Evolutionary conservation across 805 yeast species (phyloP).

Genomic region (Teunomyces stri): DNA sequence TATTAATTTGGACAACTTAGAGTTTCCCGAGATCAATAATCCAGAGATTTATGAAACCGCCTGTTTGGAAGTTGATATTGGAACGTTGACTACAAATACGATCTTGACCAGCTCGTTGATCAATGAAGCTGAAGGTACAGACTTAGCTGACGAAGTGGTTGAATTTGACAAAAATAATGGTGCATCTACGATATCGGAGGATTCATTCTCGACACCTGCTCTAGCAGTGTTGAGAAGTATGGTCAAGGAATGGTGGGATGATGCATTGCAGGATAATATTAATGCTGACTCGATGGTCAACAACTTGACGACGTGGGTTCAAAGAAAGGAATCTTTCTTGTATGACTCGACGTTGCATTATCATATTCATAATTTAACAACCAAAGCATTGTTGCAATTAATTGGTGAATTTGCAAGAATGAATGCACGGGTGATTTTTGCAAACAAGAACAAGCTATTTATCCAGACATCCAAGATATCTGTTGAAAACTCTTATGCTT

Average conservation of each 20-base stretch:
- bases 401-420: conserved; percentile 73
- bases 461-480: conserved; percentile 71
- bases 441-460: conserved; percentile 72
- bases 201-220: conserved; percentile 77
- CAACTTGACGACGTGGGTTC: conserved; percentile 82
- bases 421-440: conserved; percentile 79
- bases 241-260: conserved; percentile 93
- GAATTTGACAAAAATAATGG: conserved; percentile 37
- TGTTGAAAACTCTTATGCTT: conserved; percentile 87
- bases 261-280: conserved; percentile 62
- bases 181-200: conserved; percentile 63
- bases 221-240: conserved; percentile 65
- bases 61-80: conserved; percentile 74
- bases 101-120: conserved; percentile 79
- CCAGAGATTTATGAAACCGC: conserved; percentile 78
- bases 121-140: conserved; percentile 87
- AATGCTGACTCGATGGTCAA: conserved; percentile 85
- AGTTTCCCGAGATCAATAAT: conserved; percentile 68
- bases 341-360: conserved; percentile 79
- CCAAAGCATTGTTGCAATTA: conserved; percentile 76
- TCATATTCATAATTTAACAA: conserved; percentile 83
- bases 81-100: conserved; percentile 82
- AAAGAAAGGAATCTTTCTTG: conserved; percentile 65
- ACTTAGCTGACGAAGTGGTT: conserved; percentile 52
- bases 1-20: conserved; percentile 55